Evolutionary conservation across 2,329 filamentous ascomycete genomes (phyloP), one percentile per base, ranked within the genome.

Genomic region (Arthrinium phaeospermum): DNA sequence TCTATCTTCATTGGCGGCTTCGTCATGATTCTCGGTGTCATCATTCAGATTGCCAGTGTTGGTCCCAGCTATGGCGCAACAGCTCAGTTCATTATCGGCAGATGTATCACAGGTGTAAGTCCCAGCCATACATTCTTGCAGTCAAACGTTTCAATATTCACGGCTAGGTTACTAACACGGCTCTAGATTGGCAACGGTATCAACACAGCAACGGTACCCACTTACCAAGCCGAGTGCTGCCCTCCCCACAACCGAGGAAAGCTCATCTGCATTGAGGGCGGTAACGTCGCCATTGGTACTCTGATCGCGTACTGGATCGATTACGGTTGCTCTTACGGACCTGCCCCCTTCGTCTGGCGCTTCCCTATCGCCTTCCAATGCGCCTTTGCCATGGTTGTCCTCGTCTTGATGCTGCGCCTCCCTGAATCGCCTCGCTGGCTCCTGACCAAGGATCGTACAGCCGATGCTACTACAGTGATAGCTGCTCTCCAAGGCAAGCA

Each of bases 211-310:
- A 82, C 80, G 24, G 82, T 85, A n/a, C 81, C 80, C 10, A 80
- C 80, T 13, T 81, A 80, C 73, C 80, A 81, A 71, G 80, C 80
- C 45, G 80, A 77, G 24, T 86, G 80, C 70, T 78, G 77, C 73
- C 77, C 79, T 24, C 86, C 88, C 0, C 86, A 85, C 75, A 90
- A 90, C 79, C 86, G 89, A 75, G 90, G 90, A 75, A 85, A 90
- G 46, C 80, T 91, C 71, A 91, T 91, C 75, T 90, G 89, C 79
- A 89, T 91, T 68, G 88, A 84, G 71, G 83, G 83, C 37, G 83
- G 82, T 5, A 81, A 82, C 71, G 83, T 84, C 45, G 83, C 83
- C 41, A 83, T 84, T 53, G 83, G 83, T 64, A 84, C 82, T 16
- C 77, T 85, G 76, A 83, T 85, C 49, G 82, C 82, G 6, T 83